Evolutionary conservation across 306 rosid species (phyloP), one percentile per base, ranked within the genome.

Genomic region (Abrus pulchellus): DNA sequence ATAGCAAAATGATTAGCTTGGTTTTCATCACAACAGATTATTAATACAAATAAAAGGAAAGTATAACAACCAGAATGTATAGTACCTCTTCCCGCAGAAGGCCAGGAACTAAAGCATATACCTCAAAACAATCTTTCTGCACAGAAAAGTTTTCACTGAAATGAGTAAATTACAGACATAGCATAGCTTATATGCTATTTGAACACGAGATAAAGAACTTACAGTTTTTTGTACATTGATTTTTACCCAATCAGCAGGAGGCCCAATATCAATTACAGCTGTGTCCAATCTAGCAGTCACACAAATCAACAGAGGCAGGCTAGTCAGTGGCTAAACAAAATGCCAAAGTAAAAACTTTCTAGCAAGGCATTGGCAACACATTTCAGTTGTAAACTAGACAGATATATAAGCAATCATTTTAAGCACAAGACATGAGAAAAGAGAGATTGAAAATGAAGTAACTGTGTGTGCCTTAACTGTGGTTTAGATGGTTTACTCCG

Each of bases 181-280:
- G 7, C 32, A 75, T 40, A 75, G 7, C 55, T 78, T 61, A 36
- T 69, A 78, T 59, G 50, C 54, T 36, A 69, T 50, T 76, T 32
- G 73, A 78, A 79, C 47, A 52, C 44, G 69, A 50, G 65, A 64
- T 34, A 44, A 48, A 67, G 67, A 79, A 85, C 99, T 88, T 75
- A 96, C 99, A 75, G 95, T 93, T 92, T 82, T 92, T 82, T 88
- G 99, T 82, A 96, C 98, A 76, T 93, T 96, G 82, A 96, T 83
- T 88, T 93, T 96, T 73, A 96, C 99, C 99, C 99, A 96, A 80
- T 96, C 98, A 6, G 99, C 99, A 41, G 99, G 97, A 77, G 93
- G 91, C 82, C 99, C 98, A 66, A 93, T 80, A 68, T 96, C 98
- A 79, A 87, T 85, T 69, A 96, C 98, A 20, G 90, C 74, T 13